phyloP scores from a whole-genome alignment of 2,329 filamentous ascomycete species.

The Teratosphaeria zuluensis region DNA sequence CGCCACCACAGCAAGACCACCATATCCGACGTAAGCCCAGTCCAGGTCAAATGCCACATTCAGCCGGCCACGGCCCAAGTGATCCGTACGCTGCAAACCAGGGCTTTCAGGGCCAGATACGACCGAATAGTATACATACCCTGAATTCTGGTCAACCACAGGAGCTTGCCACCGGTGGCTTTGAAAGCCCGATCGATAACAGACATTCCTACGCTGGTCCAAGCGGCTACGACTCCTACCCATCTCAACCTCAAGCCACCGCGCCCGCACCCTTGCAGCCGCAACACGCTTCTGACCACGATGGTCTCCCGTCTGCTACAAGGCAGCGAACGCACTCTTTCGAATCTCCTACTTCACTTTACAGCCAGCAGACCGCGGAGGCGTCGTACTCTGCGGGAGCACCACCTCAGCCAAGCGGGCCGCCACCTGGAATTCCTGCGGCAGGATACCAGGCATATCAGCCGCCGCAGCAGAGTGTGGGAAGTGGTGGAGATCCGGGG shows the following conservation, averaged over 20 bases:
- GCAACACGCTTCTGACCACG: conserved; percentile 11
- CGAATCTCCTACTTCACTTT: conserved; percentile 20
- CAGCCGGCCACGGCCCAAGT: conserved; percentile 16
- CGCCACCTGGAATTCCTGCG: conserved; percentile 23
- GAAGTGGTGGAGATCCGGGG: conserved; percentile 23
- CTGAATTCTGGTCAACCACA: conserved; percentile 33
- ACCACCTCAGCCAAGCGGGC: conserved; percentile 15
- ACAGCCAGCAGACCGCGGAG: conserved; percentile 14
- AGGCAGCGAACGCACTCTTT: conserved; percentile 21
- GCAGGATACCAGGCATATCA: conserved; percentile 24
- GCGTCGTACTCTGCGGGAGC: conserved; percentile 1
- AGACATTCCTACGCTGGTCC: conserved; percentile 28
- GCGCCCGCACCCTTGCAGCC: conserved; percentile 8
- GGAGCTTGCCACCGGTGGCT: conserved; percentile 38
- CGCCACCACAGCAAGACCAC: neutral
- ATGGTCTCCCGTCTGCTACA: conserved; percentile 10
- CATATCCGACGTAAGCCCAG: conserved; percentile 21
- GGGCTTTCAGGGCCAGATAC: conserved; percentile 28
- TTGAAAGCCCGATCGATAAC: conserved; percentile 38
- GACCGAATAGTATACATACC: conserved; percentile 29
- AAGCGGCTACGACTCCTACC: neutral
- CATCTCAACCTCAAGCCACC: conserved; percentile 1
- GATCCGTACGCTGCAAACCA: conserved; percentile 6
- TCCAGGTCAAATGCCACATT: conserved; percentile 12
- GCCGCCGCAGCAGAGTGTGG: conserved; percentile 15